These are phyloP conservation scores for Coemansia sp. DNA, from an alignment of 192 early-diverging fungal species.

Conservation along the genomic window DNA sequence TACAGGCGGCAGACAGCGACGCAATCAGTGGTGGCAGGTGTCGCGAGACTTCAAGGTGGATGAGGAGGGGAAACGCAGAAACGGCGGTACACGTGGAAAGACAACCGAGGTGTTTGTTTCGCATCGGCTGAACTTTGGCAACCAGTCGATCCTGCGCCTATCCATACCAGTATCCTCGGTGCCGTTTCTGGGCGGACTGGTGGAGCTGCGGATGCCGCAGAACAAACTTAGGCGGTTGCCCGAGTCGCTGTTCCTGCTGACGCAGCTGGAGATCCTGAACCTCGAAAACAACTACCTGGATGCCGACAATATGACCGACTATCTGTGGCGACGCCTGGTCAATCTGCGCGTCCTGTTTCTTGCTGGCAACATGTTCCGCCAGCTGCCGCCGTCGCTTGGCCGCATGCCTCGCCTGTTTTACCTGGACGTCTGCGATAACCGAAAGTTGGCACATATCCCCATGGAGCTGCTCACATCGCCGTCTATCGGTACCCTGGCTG, in stretches of 20 bases:
- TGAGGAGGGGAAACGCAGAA: background rate
- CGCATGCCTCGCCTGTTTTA: slow-evolving; percentile 44
- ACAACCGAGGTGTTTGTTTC: slow-evolving; percentile 39
- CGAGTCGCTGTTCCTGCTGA: slow-evolving; percentile 27
- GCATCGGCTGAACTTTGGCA: slow-evolving; percentile 43
- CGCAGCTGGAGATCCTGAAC: slow-evolving; percentile 47
- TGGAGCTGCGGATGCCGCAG: slow-evolving; percentile 47
- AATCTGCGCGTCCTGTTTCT: slow-evolving; percentile 43
- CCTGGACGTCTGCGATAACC: slow-evolving; percentile 43
- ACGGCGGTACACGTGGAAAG: background rate
- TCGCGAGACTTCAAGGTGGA: slow-evolving; percentile 32
- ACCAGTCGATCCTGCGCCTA: slow-evolving; percentile 33
- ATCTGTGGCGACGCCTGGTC: slow-evolving; percentile 20
- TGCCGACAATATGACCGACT: slow-evolving; percentile 8
- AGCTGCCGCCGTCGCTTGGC: slow-evolving; percentile 35
- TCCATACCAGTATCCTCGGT: slow-evolving; percentile 28
- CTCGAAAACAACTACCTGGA: slow-evolving; percentile 40
- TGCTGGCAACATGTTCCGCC: slow-evolving; percentile 26
- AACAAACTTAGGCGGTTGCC: slow-evolving; percentile 44
- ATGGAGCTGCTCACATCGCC: slow-evolving; percentile 28
- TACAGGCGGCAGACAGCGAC: slow-evolving; percentile 6
- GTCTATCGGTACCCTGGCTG: slow-evolving; percentile 33
- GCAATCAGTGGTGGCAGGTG: slow-evolving; percentile 40
- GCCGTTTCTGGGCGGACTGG: slow-evolving; percentile 16
- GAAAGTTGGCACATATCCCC: slow-evolving; percentile 15